A percentile compares a stretch with the other conserved stretches of the same genome.
phyloP scores from a whole-genome alignment of 208 protist species.

The Crithidia expoeki region DNA sequence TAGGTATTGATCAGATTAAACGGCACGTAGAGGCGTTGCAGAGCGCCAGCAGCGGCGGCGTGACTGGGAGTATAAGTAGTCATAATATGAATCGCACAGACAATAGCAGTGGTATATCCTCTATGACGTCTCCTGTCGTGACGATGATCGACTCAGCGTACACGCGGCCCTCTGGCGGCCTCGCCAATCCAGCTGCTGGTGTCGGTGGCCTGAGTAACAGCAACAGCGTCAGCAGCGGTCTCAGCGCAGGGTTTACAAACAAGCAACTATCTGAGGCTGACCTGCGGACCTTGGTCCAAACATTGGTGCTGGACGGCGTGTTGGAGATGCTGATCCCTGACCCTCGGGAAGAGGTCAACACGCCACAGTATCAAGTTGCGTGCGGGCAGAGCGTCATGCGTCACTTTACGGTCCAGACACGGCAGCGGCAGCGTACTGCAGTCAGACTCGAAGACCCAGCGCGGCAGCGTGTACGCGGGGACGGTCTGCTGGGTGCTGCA shows the following conservation, averaged over 20 bases:
- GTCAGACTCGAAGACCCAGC: not conserved
- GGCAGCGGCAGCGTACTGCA: not conserved
- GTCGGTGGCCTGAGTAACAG: not conserved
- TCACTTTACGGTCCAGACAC: conserved; percentile 59
- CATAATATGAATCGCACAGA: not conserved
- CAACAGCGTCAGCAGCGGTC: not conserved
- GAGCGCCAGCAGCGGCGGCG: conserved; percentile 17
- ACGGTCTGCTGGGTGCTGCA: not conserved
- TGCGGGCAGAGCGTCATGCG: conserved; percentile 68
- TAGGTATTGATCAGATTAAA: conserved; percentile 63
- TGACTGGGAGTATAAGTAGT: not conserved
- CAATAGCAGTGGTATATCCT: not conserved
- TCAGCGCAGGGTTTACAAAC: not conserved
- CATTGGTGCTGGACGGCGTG: conserved; percentile 76
- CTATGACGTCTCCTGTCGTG: conserved; percentile 6
- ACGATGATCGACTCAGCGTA: conserved; percentile 28
- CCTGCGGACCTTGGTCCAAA: conserved; percentile 63
- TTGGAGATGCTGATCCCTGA: conserved; percentile 51
- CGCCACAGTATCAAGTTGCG: conserved; percentile 57
- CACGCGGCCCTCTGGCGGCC: not conserved
- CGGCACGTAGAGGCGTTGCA: conserved; percentile 49
- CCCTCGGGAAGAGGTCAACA: conserved; percentile 15
- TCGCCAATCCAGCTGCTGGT: too few species aligned
- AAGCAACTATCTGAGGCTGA: conserved; percentile 50
- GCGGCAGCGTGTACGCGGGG: conserved; percentile 8